Evolutionary conservation across 129 eudicot genomes (phyloP).

Genomic region (Artemisia annua): DNA sequence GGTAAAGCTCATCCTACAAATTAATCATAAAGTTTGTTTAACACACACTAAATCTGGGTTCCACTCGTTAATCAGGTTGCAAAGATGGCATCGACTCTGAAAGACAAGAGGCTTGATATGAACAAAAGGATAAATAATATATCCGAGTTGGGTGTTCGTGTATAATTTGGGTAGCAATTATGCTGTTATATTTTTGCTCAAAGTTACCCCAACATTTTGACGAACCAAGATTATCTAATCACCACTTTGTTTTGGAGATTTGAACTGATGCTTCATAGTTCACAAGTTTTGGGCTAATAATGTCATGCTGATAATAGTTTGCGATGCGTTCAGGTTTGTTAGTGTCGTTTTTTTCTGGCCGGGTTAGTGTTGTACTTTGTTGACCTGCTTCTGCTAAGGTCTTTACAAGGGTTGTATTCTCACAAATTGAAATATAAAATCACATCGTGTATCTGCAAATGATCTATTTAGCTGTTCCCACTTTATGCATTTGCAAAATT

Average conservation of each 20-base stretch:
- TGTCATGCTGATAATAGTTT: constrained; percentile 21
- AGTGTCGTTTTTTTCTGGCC: not conserved
- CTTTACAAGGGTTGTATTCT: not conserved
- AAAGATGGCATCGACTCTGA: constrained; percentile 66
- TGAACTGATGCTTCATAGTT: constrained; percentile 20
- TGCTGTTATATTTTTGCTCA: constrained; percentile 11
- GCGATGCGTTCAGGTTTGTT: constrained; percentile 10
- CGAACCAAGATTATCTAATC: constrained; percentile 5
- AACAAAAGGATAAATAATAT: constrained; percentile 63
- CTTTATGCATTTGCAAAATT: not conserved
- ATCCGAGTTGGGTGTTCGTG: constrained; percentile 74
- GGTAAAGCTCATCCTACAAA: constrained; percentile 37
- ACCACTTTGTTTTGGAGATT: constrained; percentile 9
- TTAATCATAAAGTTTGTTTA: not conserved
- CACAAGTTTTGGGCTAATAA: constrained; percentile 24
- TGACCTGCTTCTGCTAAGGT: not conserved
- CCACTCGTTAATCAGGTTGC: constrained; percentile 62
- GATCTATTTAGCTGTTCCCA: not conserved
- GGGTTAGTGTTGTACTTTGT: constrained; percentile 8
- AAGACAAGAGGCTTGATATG: constrained; percentile 52
- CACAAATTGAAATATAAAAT: not conserved
- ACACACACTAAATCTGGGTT: not conserved
- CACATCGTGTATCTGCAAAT: not conserved
- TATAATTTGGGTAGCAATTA: constrained; percentile 29
- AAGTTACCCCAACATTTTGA: constrained; percentile 6